Base-by-base conservation (phyloP, 352 stramenopile species). In the Phytophthora tubulina region DNA sequence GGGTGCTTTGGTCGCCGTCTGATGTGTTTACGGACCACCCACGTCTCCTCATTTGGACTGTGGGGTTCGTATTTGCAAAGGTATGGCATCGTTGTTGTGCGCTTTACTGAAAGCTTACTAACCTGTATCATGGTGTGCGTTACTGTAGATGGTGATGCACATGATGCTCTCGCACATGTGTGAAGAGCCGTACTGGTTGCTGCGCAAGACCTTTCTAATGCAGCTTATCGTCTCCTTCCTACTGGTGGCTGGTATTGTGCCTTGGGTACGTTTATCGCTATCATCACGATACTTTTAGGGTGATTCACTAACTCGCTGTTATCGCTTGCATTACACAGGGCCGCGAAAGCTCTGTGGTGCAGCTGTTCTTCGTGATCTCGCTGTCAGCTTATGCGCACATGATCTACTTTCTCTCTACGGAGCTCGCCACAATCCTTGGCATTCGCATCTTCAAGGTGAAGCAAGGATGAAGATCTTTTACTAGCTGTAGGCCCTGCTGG, bases 121-220 rank as follows among this genome's bases (percentile, higher is more conserved):
- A 69, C 31, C 10, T 13, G 7, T 11, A 27, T 0, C 48, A 31
- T 32, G 49, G 4, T 32, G 39, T 13, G 17, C 33, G 51, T 52
- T 38, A 36, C 50, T 64, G 42, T 60, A 96, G 89, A 96, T 96
- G 87, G 87, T 92, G 58, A 96, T 96, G 89, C 89, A 94, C 73
- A 94, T 96, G 82, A 96, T 96, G 89, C 82, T 96, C 10, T 85
- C 89, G 9, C 89, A 96, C 72, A 94, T 96, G 85, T 92, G 84
- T 42, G 87, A 94, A 63, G 89, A 96, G 55, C 89, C 89, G 21
- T 96, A 91, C 67, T 93, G 89, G 87, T 67, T 96, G 55, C 67
- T 96, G 44, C 85, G 89, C 66, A 96, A 96, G 80, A 95, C 89
- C 9, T 94, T 94, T 41, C 56, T 82, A 27, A 79, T 92, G 60